Evolutionary conservation across 441 rosid genomes (phyloP), one percentile per base, ranked within the genome.

Genomic region (Flueggea neowawraea): DNA sequence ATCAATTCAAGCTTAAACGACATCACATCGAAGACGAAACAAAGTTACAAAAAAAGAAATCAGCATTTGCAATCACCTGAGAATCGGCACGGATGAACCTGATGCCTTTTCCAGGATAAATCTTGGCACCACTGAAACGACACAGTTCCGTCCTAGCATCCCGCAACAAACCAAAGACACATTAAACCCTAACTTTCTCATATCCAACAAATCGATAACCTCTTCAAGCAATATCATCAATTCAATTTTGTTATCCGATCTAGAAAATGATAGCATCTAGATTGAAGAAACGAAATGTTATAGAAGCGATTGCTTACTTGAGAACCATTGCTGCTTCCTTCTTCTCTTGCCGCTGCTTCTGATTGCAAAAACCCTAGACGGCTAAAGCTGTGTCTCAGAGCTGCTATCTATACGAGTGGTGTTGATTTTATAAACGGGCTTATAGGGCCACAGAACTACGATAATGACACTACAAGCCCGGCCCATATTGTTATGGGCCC

Each of bases 41-140:
- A 6, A 13, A 33, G 4, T n/a, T 5, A 55, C 22, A 17, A 12
- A 44, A 10, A 54, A n/a, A 10, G 10, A 59, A 54, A 28, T 0
- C 13, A 10, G 5, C 14, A 14, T 8, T 45, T 31, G 45, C 12
- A 45, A 10, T 39, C 41, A 90, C 95, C 87, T 91, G 97, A 73
- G 97, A 91, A 77, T 91, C 96, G 14, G 90, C 45, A 36, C 97
- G 75, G 66, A 90, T 63, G 48, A 88, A 88, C 75, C 95, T 82
- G 69, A 90, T 90, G 15, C 97, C 97, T 22, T 73, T 90, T 8
- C 93, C 97, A 3, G 97, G 97, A 72, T 88, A 91, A 16, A 89
- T 88, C 85, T 88, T 88, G 12, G 79, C 82, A 3, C 97, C 97
- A 70, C 95, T 90, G 72, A 90, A 90, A 22, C 95, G 90, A 69